Conservation (phyloP, 2,329 filamentous ascomycete genomes). For the Elsinoe perseae region DNA sequence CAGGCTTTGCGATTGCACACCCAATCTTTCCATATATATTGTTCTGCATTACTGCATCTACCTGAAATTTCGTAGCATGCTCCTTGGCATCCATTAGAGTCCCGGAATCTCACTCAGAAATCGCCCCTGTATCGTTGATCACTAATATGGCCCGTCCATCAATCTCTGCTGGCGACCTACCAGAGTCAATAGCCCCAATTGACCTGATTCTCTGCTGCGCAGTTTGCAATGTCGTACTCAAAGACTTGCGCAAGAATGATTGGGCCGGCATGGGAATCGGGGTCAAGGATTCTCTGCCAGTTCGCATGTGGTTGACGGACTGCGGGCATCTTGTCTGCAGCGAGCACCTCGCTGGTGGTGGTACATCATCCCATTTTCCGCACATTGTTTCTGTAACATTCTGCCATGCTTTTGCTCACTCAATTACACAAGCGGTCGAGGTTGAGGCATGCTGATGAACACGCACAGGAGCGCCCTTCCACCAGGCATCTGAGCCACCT, state of each 20-base stretch:
- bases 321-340: slow-evolving; percentile 45
- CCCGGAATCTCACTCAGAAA: neutral
- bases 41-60: no score
- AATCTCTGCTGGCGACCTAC: neutral
- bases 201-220: slow-evolving; percentile 45
- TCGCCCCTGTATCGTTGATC: neutral
- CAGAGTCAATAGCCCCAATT: slow-evolving; percentile 22
- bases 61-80: no score
- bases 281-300: slow-evolving; percentile 29
- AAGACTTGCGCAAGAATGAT: slow-evolving; percentile 36
- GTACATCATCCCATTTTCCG: slow-evolving; percentile 27
- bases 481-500: slow-evolving; percentile 35
- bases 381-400: no score
- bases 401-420: neutral
- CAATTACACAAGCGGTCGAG: neutral
- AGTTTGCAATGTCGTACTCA: slow-evolving; percentile 39
- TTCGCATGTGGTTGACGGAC: slow-evolving; percentile 37
- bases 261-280: slow-evolving; percentile 29
- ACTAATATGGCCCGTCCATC: neutral
- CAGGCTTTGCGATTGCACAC: neutral
- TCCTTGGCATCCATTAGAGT: no score
- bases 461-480: slow-evolving; percentile 39
- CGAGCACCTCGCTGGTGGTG: slow-evolving; percentile 42
- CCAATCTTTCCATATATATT: neutral
- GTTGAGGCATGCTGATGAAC: neutral